These are phyloP conservation scores for Boeremia lycopersici DNA, from an alignment of 2,329 filamentous ascomycete genomes.

Conservation along the genomic window DNA sequence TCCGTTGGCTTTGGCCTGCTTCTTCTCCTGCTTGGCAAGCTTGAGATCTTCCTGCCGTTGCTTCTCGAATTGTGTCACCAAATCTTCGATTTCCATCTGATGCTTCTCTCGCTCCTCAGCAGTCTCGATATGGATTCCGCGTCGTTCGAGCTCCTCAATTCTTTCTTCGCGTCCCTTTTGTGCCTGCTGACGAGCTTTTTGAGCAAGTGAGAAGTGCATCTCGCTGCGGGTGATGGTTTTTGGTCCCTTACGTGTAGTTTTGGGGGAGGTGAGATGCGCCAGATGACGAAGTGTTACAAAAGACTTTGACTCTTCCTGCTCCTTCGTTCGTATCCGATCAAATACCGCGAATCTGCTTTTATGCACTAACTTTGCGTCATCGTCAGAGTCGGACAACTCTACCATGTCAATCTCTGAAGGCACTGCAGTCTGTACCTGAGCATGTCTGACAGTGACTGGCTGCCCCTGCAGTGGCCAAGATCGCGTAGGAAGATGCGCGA, in stretches of 20 bases:
- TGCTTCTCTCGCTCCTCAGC: conserved; percentile 85
- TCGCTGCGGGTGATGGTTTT: conserved; percentile 70
- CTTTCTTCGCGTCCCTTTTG: conserved; percentile 76
- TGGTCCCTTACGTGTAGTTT: conserved; percentile 51
- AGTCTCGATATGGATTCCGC: conserved; percentile 81
- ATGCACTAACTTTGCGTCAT: conserved; percentile 64
- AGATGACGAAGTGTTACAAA: conserved; percentile 74
- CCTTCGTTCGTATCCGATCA: conserved; percentile 68
- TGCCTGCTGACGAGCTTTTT: conserved; percentile 80
- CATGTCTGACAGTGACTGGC: conserved; percentile 21
- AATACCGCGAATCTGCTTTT: conserved; percentile 61
- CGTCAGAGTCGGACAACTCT: conserved; percentile 59
- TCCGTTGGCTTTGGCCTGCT: conserved; percentile 68
- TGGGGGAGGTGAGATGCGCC: conserved; percentile 72
- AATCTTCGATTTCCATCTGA: conserved; percentile 82
- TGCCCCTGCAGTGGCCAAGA: conserved; percentile 25
- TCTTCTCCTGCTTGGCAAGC: conserved; percentile 78
- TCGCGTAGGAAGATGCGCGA: conserved; percentile 41
- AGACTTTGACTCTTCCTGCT: conserved; percentile 66
- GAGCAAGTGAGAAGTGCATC: conserved; percentile 70
- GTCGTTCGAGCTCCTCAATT: conserved; percentile 75
- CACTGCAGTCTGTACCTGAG: conserved; percentile 13
- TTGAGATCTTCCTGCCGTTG: conserved; percentile 80
- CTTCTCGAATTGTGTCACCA: conserved; percentile 70
- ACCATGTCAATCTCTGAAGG: conserved; percentile 25